Percentiles rank a stretch among this genome's conserved stretches.
These are phyloP conservation scores for Daldinia childiae DNA, from an alignment of 495 filamentous ascomycete species.

Conservation along the genomic window DNA sequence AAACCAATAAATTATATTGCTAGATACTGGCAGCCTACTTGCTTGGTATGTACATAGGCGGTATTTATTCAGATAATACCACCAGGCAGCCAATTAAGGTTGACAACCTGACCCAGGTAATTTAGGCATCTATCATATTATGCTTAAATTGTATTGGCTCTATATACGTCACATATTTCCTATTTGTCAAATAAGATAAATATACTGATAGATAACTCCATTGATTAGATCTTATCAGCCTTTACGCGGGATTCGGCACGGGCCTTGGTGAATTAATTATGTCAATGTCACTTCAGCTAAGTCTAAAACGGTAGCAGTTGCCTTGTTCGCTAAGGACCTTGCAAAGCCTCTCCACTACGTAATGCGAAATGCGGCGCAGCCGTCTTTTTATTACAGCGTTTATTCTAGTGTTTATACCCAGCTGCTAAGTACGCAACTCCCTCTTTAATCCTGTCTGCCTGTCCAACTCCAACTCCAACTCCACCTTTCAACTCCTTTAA, in stretches of 20 bases:
- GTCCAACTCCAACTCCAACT: not conserved
- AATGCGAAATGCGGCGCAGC: conserved; percentile 29
- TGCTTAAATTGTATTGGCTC: not conserved
- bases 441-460: conserved; percentile 11
- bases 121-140: not conserved
- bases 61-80: not conserved
- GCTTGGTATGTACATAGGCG: too few species aligned
- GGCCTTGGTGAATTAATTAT: not conserved
- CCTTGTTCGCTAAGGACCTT: conserved; percentile 23
- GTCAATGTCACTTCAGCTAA: conserved; percentile 1
- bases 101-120: not conserved
- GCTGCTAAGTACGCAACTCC: not conserved
- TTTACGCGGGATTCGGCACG: not conserved
- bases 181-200: not conserved
- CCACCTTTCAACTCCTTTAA: conserved; percentile 6
- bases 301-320: conserved; percentile 14
- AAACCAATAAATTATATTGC: too few species aligned
- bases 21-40: too few species aligned
- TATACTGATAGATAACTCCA: not conserved
- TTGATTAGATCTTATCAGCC: not conserved
- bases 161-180: not conserved
- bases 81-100: not conserved
- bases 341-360: conserved; percentile 2
- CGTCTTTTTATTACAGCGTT: conserved; percentile 20
- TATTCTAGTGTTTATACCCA: conserved; percentile 14